A percentile compares a stretch with the other conserved stretches of the same genome.
These are phyloP conservation scores for Echeveria elegans DNA, from an alignment of 164 flowering plant genomes.

Conservation along the genomic window DNA sequence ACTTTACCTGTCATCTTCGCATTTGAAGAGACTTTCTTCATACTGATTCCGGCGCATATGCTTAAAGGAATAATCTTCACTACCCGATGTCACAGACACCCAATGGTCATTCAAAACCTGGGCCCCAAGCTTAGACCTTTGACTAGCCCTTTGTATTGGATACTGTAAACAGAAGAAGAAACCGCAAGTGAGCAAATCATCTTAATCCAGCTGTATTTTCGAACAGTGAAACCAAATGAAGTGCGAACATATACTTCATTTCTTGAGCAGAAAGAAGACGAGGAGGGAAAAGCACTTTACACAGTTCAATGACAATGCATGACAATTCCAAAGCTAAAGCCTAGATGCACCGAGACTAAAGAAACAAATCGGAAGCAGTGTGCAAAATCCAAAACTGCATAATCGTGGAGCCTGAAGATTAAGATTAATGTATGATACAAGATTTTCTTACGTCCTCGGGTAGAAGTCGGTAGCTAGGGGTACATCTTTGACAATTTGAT, in stretches of 20 bases:
- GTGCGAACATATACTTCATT: background rate
- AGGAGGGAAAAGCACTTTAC: background rate
- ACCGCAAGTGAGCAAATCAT: background rate
- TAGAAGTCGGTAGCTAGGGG: background rate
- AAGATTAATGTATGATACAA: background rate
- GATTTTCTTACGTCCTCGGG: constrained; percentile 10
- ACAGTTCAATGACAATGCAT: background rate
- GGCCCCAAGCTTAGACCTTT: constrained; percentile 59
- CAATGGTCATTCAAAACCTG: constrained; percentile 65
- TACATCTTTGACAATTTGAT: background rate
- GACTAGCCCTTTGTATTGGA: constrained; percentile 55
- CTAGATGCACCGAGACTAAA: background rate
- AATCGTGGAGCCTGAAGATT: background rate
- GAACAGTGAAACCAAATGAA: background rate
- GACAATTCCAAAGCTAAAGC: background rate
- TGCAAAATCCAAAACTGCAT: background rate
- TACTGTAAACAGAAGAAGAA: constrained; percentile 29
- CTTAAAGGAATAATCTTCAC: constrained; percentile 73
- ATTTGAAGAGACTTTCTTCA: constrained; percentile 69
- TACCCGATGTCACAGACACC: constrained; percentile 79
- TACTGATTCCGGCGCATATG: constrained; percentile 75
- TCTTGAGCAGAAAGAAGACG: background rate
- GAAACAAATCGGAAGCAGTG: background rate
- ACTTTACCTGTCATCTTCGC: constrained; percentile 68
- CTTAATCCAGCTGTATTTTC: background rate